Evolutionary conservation across 169 alveolate genomes (phyloP).

Genomic region (Plasmodium vinckei): DNA sequence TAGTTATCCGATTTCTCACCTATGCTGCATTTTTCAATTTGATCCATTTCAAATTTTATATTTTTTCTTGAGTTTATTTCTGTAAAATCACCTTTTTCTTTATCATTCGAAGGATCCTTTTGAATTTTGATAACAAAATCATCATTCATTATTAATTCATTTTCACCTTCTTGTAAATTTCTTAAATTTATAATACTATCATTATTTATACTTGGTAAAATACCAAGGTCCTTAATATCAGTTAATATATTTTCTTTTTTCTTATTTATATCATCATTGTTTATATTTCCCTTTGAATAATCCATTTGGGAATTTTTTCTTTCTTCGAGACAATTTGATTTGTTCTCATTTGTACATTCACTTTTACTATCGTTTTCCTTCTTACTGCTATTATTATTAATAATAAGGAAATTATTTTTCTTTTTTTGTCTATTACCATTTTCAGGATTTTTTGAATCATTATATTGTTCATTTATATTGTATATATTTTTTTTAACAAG

Average conservation of each 20-base stretch:
- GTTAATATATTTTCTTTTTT: constrained; percentile 37
- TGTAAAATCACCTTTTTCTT: neutral
- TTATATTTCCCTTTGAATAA: constrained; percentile 14
- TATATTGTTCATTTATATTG: neutral
- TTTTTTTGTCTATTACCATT: constrained; percentile 6
- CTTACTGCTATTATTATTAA: constrained; percentile 16
- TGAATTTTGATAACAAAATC: constrained; percentile 65
- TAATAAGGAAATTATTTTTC: neutral
- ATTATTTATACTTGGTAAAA: neutral
- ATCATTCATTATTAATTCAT: constrained; percentile 61
- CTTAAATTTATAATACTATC: neutral
- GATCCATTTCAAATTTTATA: neutral
- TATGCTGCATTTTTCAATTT: neutral
- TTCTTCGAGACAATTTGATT: neutral
- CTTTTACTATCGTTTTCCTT: too few relatives aligned
- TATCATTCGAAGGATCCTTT: constrained; percentile 9
- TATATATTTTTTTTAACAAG: constrained; percentile 25
- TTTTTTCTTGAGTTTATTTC: constrained; percentile 3
- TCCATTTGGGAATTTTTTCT: constrained; percentile 5
- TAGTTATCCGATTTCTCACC: neutral
- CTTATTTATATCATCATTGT: constrained; percentile 22
- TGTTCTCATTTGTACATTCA: neutral
- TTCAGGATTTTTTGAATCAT: constrained; percentile 4
- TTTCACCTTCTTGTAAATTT: constrained; percentile 30
- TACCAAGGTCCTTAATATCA: constrained; percentile 28